Percentiles rank a stretch among this genome's conserved stretches.
Conservation (phyloP, 768 basidiomycete genomes). For the Rhodotorula graminis region DNA sequence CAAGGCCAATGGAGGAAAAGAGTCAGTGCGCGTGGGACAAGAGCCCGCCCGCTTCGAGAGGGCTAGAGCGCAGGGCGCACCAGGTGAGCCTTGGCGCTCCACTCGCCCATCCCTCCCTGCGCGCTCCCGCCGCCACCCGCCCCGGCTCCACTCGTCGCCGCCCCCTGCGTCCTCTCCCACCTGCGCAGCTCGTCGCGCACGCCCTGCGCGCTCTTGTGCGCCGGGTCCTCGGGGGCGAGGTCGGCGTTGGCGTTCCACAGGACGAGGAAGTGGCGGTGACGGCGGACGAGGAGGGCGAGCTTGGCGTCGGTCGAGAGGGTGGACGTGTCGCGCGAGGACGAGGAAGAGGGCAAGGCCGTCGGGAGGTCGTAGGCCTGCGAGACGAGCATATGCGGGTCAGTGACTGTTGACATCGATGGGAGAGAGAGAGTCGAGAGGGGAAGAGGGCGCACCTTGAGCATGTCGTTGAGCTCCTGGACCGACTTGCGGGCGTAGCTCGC, state of each 20-base stretch:
- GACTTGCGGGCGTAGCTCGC: constrained; percentile 7
- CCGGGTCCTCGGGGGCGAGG: not conserved
- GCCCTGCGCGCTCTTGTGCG: constrained; percentile 3
- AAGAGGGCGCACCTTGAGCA: constrained; percentile 14
- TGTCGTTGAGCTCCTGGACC: not conserved
- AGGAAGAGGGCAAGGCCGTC: not conserved
- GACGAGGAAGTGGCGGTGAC: constrained; percentile 16
- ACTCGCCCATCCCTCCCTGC: constrained; percentile 1
- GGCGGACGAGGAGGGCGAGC: not conserved
- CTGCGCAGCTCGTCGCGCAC: constrained; percentile 3
- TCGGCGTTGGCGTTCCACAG: constrained; percentile 35
- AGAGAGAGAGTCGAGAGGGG: too few relatives aligned
- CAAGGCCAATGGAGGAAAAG: not conserved
- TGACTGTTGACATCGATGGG: too few relatives aligned
- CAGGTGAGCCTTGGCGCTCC: constrained; percentile 18
- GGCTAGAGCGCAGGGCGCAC: too few relatives aligned
- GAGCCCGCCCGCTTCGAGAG: too few relatives aligned
- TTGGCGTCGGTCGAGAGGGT: not conserved
- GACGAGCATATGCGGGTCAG: too few relatives aligned
- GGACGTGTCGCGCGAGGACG: not conserved
- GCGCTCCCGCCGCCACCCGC: not conserved
- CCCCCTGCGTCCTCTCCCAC: constrained; percentile 21
- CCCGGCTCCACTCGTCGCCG: not conserved
- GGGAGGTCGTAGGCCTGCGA: constrained; percentile 7
- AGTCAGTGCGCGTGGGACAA: too few relatives aligned